Evolutionary conservation across 2,329 filamentous ascomycete species (phyloP), one percentile per base, ranked within the genome.

Genomic region (Colletotrichum siamense): DNA sequence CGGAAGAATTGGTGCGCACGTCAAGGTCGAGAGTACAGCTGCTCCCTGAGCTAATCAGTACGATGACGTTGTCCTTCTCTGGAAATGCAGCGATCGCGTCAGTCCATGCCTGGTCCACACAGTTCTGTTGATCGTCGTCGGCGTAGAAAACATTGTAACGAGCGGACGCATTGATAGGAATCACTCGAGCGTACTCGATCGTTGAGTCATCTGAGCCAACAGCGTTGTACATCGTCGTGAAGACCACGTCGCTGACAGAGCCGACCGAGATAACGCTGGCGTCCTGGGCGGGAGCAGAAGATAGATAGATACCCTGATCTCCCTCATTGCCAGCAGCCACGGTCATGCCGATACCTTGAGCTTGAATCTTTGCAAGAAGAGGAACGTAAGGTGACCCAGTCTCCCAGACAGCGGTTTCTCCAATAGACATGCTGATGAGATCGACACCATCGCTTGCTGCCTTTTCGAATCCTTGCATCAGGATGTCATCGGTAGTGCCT

Each of bases 361-460:
- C 62, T 24, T 75, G 68, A 28, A 75, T 75, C 36, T 71, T 72
- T 7, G 69, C 69, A 26, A 72, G 44, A 32, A 75, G 18, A 18
- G 73, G 63, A 16, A 24, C 26, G n/a, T 72, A 75, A 13, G 69
- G 73, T 15, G 69, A 72, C 7, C 73, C 73, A 6, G 34, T 28
- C 16, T 75, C 73, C 73, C 73, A 75, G 15, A 71, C 36, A 26
- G 69, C 34, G 1, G 73, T 75, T 18, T 63, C 69, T 12, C 73
- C 73, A 26, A 75, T 72, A 6, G 73, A 75, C 73, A 75, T 73
- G 39, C 62, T 73, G 32, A 75, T 75, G 28, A 75, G 52, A 18
- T 75, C 69, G 49, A 75, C 73, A 4, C 69, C 69, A 6, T 75
- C 69, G 13, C 63, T 68, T 9, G 73, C 73, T 24, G 73, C 73